Evolutionary conservation across 2,329 filamentous ascomycete species (phyloP), one percentile per base, ranked within the genome.

Genomic region (Monilinia vaccinii-corymbosi): DNA sequence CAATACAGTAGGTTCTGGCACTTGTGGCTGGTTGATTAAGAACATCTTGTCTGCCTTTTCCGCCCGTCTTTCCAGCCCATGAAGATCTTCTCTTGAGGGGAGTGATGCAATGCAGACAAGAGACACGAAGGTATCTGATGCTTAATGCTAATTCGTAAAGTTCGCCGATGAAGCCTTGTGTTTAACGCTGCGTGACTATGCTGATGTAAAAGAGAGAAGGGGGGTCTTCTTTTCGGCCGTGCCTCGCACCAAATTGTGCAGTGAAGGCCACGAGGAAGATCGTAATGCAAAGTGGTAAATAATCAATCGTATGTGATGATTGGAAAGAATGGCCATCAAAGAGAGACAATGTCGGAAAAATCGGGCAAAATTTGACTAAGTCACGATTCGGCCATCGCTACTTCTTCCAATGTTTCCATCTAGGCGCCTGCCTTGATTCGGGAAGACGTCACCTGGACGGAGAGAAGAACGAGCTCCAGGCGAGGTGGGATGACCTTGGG

Each of bases 401-500:
- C 44, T 49, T 45, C 42, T 44, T 60, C 51, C 44, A 4, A 25
- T 11, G n/a, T 40, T 44, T 60, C 51, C 51, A 44, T 40, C 31
- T 13, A 14, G 31, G n/a, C 57, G 48, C 49, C 28, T 53, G 31
- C 48, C 49, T 21, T 36, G 49, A 21, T 59, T 40, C 25, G 45
- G 48, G 16, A 55, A 44, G 23, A 47, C 23, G 14, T 59, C 57
- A 34, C 18, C 31, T 28, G 50, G 57, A 31, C 38, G 57, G 40
- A 44, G 16, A 21, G 57, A 55, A 5, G 31, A 46, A 32, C 8
- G 40, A 38, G 42, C 23, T 32, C 34, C 34, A 25, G 59, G 53
- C 8, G 59, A 58, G 18, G 6, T 21, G n/a, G 53, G 59, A n/a
- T 52, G 57, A 32, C 56, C 49, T 38, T 64, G 61, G 4, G 45